A percentile compares a stretch with the other conserved stretches of the same genome.
These are phyloP conservation scores for Houttuynia cordata DNA, from an alignment of 164 flowering plant genomes.

Conservation along the genomic window DNA sequence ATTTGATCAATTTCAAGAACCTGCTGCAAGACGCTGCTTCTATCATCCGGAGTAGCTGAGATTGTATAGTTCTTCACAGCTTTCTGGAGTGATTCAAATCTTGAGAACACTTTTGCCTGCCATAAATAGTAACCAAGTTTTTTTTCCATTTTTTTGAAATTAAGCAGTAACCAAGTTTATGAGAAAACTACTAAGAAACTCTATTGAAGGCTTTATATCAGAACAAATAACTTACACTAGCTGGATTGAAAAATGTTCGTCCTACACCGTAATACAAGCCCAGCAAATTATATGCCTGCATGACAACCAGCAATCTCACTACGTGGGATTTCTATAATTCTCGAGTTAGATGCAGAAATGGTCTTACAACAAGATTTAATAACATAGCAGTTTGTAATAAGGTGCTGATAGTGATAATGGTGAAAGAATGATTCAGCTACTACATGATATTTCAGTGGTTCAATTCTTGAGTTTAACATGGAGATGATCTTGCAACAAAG, in stretches of 20 bases:
- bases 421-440: too few species aligned
- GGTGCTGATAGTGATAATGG: too few species aligned
- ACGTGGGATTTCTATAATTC: too few species aligned
- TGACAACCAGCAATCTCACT: not conserved
- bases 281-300: constrained; percentile 74
- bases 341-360: too few species aligned
- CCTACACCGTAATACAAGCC: constrained; percentile 83
- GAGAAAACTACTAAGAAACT: not conserved
- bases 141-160: too few species aligned
- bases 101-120: constrained; percentile 74
- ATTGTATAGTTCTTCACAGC: constrained; percentile 72
- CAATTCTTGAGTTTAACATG: too few species aligned
- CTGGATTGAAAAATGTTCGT: constrained; percentile 89
- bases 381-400: too few species aligned
- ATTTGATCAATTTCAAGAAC: constrained; percentile 18
- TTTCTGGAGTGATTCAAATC: constrained; percentile 38
- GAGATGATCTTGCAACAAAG: too few species aligned
- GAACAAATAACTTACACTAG: constrained; percentile 46
- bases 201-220: not conserved
- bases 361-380: too few species aligned
- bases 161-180: not conserved
- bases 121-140: too few species aligned
- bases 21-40: constrained; percentile 80
- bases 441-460: too few species aligned
- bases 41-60: constrained; percentile 77